Evolutionary conservation across 768 basidiomycete species (phyloP).

Genomic region (Suillus alpinus): DNA sequence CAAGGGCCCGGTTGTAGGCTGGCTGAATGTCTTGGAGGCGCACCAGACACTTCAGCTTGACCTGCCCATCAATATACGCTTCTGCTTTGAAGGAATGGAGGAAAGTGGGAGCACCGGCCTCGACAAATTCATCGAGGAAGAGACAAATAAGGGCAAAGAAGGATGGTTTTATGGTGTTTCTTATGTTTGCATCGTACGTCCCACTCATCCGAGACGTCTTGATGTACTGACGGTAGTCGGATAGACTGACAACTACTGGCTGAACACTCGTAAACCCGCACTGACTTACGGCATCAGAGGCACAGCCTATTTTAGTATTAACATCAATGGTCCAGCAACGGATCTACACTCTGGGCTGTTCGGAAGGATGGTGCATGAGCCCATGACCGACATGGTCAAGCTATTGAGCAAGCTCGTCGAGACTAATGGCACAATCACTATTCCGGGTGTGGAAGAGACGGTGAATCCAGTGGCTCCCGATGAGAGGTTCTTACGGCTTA

Average conservation of each 20-base stretch:
- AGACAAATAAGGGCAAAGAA: slow-evolving; percentile 54
- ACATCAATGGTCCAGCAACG: slow-evolving; percentile 75
- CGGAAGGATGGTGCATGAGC: slow-evolving; percentile 79
- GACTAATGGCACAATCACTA: slow-evolving; percentile 67
- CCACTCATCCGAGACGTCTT: not conserved
- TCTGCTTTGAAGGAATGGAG: slow-evolving; percentile 95
- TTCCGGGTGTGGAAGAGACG: slow-evolving; percentile 83
- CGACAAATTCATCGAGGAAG: slow-evolving; percentile 74
- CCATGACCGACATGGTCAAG: slow-evolving; percentile 88
- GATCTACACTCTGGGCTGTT: slow-evolving; percentile 92
- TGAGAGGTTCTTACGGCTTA: slow-evolving; percentile 7
- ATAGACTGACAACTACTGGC: slow-evolving; percentile 90
- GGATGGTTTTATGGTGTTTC: slow-evolving; percentile 82
- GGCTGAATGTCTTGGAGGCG: slow-evolving; percentile 88
- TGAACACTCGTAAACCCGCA: slow-evolving; percentile 69
- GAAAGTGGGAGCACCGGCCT: slow-evolving; percentile 84
- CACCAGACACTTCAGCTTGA: slow-evolving; percentile 63
- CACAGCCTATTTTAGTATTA: slow-evolving; percentile 79
- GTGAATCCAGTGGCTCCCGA: slow-evolving; percentile 66
- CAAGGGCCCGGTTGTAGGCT: slow-evolving; percentile 86
- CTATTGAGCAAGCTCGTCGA: slow-evolving; percentile 89
- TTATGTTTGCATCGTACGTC: slow-evolving; percentile 79
- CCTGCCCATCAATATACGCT: slow-evolving; percentile 83
- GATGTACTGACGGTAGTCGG: not conserved
- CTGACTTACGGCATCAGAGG: slow-evolving; percentile 85